Base-by-base conservation (phyloP, 192 early-diverging fungal species). In the Funneliformis geosporum region DNA sequence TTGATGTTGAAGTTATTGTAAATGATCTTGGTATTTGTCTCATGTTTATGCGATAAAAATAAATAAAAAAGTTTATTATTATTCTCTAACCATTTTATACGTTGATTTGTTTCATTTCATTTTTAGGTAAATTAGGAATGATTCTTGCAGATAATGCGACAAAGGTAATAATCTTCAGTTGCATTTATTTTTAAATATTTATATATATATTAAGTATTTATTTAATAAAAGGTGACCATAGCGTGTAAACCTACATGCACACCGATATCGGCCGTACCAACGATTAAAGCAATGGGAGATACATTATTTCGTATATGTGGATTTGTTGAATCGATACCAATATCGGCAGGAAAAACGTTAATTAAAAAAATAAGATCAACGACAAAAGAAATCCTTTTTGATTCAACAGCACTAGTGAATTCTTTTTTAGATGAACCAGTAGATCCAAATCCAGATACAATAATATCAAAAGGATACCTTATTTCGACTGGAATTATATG, bases 241-340 rank as follows among this genome's bases (percentile, higher is more conserved):
- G 80, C 83, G 4, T 86, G 83, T 43, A 86, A 86, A 71, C 85
- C 85, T 21, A 83, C 85, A 3, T 84, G 81, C 46, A 79, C 82
- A 14, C 59, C 83, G 27, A 78, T 78, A 66, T 69, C 78, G 5
- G 85, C 83, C 23, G 69, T 83, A 28, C 78, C 73, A 4, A 84
- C 82, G 70, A 78, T 86, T 28, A 75, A 84, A n/a, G 65, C 79
- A 1, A 55, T 86, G 25, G 83, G 76, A 10, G 83, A 86, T 43
- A 83, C 85, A 0, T 79, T 73, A n/a, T 86, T 86, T 66, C 81
- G 83, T 5, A 79, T 86, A 46, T 80, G 79, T n/a, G 85, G 85
- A 10, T 83, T 80, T 75, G 78, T 80, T 12, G 85, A 84, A 21
- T 81, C 83, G 3, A 76, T 86, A 62, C 85, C 85, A 4, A 76